These are phyloP conservation scores for Penicillium egyptiacum DNA, from an alignment of 495 filamentous ascomycete genomes.

Conservation along the genomic window DNA sequence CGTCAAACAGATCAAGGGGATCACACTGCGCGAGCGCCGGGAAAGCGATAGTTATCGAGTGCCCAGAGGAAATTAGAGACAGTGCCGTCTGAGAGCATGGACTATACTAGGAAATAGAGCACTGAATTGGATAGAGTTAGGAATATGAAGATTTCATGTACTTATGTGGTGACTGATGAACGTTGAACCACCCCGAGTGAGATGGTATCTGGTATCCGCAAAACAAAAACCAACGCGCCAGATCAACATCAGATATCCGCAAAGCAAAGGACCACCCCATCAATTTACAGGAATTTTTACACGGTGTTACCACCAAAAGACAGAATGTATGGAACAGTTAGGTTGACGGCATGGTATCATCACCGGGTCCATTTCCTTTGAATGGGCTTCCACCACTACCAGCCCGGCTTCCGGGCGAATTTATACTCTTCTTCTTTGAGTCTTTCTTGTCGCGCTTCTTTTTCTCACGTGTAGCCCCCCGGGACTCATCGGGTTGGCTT, in stretches of 20 bases:
- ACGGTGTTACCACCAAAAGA: background rate
- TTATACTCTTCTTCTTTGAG: slow-evolving; percentile 24
- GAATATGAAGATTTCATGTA: background rate
- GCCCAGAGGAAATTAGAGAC: background rate
- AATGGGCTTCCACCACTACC: slow-evolving; percentile 22
- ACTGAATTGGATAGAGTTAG: background rate
- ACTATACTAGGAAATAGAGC: background rate
- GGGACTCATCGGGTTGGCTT: slow-evolving; percentile 31
- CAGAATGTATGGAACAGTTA: background rate
- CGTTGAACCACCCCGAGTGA: background rate
- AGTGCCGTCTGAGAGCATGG: background rate
- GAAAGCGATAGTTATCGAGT: background rate
- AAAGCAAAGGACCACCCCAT: background rate
- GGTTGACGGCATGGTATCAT: slow-evolving; percentile 6
- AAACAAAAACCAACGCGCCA: background rate
- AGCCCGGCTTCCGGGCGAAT: slow-evolving; percentile 22
- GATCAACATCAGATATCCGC: background rate
- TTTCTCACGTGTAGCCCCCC: slow-evolving; percentile 27
- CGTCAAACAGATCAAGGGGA: slow-evolving; percentile 15
- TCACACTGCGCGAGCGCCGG: slow-evolving; percentile 12
- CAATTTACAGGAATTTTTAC: slow-evolving; percentile 6
- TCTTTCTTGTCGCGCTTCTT: slow-evolving; percentile 38
- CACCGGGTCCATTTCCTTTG: background rate
- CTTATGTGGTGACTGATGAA: background rate
- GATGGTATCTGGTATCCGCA: slow-evolving; percentile 5